Percentiles rank a stretch among this genome's conserved stretches.
Evolutionary conservation across 1,284 basidiomycete species (phyloP).

Genomic region (Lentinus polychrous): DNA sequence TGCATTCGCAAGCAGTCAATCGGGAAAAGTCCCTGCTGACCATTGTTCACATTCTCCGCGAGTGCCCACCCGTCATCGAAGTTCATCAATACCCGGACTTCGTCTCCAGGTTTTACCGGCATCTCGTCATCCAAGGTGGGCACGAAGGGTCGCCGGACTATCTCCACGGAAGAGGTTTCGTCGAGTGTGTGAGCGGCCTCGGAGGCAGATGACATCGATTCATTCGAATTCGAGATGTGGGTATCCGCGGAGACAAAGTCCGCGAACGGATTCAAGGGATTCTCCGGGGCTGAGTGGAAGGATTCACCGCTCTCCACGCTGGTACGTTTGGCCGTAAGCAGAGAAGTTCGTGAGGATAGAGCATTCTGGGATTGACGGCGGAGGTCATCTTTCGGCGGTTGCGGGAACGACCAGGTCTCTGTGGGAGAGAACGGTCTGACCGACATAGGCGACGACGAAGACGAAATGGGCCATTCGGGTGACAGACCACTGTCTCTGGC

Average conservation of each 20-base stretch:
- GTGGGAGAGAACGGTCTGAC: slow-evolving; percentile 58
- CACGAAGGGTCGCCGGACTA: slow-evolving; percentile 47
- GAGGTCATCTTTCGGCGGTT: slow-evolving; percentile 35
- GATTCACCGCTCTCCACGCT: slow-evolving; percentile 6
- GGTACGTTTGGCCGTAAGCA: not conserved
- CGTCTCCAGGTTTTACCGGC: slow-evolving; percentile 41
- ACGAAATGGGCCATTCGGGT: no score
- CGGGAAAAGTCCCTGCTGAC: slow-evolving; percentile 41
- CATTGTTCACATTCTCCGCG: slow-evolving; percentile 26
- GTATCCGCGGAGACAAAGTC: slow-evolving; percentile 15
- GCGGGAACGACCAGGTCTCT: slow-evolving; percentile 60
- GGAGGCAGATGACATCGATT: slow-evolving; percentile 14
- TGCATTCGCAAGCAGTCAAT: slow-evolving; percentile 50
- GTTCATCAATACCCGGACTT: slow-evolving; percentile 41
- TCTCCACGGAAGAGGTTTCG: slow-evolving; percentile 35
- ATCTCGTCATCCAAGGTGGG: slow-evolving; percentile 57
- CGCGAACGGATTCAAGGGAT: slow-evolving; percentile 31
- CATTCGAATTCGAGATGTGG: slow-evolving; percentile 9
- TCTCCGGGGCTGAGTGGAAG: slow-evolving; percentile 11
- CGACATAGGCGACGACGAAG: slow-evolving; percentile 41
- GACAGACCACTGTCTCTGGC: slow-evolving; percentile 10
- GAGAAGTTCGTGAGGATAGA: not conserved
- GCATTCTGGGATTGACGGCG: slow-evolving; percentile 1
- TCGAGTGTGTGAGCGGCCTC: slow-evolving; percentile 19
- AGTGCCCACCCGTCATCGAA: slow-evolving; percentile 71